phyloP scores from a whole-genome alignment of 31 red algal genomes.

The Odonthalia washingtoniensis region DNA sequence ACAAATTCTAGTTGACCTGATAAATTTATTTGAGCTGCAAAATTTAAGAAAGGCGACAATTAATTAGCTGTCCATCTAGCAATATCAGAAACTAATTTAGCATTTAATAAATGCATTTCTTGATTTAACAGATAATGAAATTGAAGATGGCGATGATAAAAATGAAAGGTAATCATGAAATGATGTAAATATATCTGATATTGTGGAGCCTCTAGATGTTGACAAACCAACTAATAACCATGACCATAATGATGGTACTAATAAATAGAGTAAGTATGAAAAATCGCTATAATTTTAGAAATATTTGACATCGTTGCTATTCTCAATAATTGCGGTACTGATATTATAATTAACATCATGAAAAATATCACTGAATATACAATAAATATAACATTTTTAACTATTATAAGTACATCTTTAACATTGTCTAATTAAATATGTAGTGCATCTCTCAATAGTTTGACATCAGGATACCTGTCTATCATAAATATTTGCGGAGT shows the following conservation, averaged over 20 bases:
- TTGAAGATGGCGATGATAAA: neutral
- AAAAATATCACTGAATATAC: constrained; percentile 36
- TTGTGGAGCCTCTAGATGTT: constrained; percentile 37
- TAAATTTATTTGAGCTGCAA: constrained; percentile 44
- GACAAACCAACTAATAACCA: constrained; percentile 65
- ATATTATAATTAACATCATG: constrained; percentile 20
- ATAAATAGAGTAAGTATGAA: constrained; percentile 45
- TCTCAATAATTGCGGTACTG: constrained; percentile 29
- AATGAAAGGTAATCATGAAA: constrained; percentile 51
- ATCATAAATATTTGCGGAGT: constrained; percentile 35
- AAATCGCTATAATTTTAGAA: constrained; percentile 3
- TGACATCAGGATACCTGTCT: constrained; percentile 41
- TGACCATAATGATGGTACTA: constrained; percentile 42
- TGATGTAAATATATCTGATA: constrained; percentile 51
- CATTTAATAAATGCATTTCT: constrained; percentile 18
- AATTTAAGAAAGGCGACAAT: constrained; percentile 34
- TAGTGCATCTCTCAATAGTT: constrained; percentile 28
- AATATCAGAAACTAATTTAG: constrained; percentile 39
- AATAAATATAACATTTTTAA: neutral
- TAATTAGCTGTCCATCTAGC: constrained; percentile 40
- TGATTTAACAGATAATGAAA: constrained; percentile 13
- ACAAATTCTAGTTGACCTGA: constrained; percentile 54
- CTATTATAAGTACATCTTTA: constrained; percentile 20
- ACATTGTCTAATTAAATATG: constrained; percentile 2
- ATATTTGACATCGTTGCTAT: constrained; percentile 30